Percentiles rank a stretch among this genome's conserved stretches.
Conservation (phyloP, 2,329 filamentous ascomycete genomes). For the Microsporum audouinii region DNA sequence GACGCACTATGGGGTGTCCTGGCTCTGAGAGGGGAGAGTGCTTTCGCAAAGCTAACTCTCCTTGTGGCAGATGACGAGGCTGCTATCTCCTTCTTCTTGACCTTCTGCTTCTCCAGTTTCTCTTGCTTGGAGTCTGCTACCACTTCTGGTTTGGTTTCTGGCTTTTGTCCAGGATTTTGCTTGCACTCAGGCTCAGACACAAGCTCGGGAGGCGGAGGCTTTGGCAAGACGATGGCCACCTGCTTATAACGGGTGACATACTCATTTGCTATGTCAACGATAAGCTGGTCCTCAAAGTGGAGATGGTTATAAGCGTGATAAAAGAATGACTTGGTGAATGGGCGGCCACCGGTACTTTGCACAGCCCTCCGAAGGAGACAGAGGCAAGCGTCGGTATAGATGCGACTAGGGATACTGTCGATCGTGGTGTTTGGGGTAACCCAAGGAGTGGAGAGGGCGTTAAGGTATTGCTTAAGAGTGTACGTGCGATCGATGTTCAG, state of each 20-base stretch:
- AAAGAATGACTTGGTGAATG: slow-evolving; percentile 35
- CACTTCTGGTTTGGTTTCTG: slow-evolving; percentile 4
- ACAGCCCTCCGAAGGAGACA: slow-evolving; percentile 32
- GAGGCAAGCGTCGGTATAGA: slow-evolving; percentile 31
- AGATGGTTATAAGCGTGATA: slow-evolving; percentile 34
- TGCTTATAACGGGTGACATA: slow-evolving; percentile 27
- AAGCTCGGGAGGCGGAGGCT: slow-evolving; percentile 9
- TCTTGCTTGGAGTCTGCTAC: background rate
- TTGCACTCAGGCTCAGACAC: slow-evolving; percentile 12
- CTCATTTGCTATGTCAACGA: slow-evolving; percentile 26
- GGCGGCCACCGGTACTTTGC: slow-evolving; percentile 30
- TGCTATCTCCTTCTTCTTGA: background rate
- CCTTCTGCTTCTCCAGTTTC: background rate
- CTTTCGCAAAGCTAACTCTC: background rate
- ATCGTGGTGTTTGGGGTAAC: background rate
- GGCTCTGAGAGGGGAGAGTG: slow-evolving; percentile 18
- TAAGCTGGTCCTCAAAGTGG: slow-evolving; percentile 27
- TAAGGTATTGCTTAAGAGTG: slow-evolving; percentile 34
- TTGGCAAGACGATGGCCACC: slow-evolving; percentile 30
- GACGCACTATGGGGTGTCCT: slow-evolving; percentile 34
- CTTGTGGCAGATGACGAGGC: background rate
- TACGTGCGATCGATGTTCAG: slow-evolving; percentile 37
- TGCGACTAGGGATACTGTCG: slow-evolving; percentile 20
- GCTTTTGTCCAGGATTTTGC: slow-evolving; percentile 16
- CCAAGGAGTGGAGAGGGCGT: slow-evolving; percentile 26